Percentiles rank a stretch among this genome's conserved stretches.
Conservation (phyloP, 306 rosid genomes). For the Castanea mollissima region DNA sequence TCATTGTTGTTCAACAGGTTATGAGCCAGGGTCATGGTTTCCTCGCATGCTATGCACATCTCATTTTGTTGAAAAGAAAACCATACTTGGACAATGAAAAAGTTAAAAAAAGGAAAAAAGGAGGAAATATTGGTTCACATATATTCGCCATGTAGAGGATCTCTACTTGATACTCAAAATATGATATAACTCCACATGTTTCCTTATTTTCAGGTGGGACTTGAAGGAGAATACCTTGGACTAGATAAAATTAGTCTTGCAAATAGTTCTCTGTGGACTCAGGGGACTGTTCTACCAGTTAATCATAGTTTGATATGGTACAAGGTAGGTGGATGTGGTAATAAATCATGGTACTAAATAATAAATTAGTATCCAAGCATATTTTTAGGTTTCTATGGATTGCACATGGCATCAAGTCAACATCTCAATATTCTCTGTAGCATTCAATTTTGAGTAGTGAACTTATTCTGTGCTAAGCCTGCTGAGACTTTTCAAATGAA, state of each 20-base stretch:
- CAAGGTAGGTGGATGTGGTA: background rate
- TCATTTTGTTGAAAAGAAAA: too few relatives aligned
- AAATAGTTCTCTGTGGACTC: background rate
- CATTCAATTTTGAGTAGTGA: too few relatives aligned
- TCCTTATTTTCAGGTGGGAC: background rate
- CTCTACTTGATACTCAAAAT: background rate
- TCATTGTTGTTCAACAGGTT: too few relatives aligned
- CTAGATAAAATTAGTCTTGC: background rate
- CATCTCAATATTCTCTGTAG: too few relatives aligned
- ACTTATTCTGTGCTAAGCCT: too few relatives aligned
- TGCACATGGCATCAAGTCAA: too few relatives aligned
- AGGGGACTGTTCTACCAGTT: background rate
- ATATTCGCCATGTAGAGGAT: background rate
- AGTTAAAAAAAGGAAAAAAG: background rate
- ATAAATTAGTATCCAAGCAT: background rate
- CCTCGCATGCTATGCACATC: too few relatives aligned
- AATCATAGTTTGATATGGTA: background rate
- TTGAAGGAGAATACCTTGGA: background rate
- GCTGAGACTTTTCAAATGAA: too few relatives aligned
- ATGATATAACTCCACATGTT: background rate
- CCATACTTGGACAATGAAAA: too few relatives aligned
- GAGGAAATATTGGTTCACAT: background rate
- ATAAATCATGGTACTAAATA: background rate
- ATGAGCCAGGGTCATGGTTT: too few relatives aligned
- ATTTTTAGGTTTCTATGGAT: too few relatives aligned